A percentile compares a stretch with the other conserved stretches of the same genome.
These are phyloP conservation scores for Tilletiaria anomala DNA, from an alignment of 1,284 basidiomycete species.

Conservation along the genomic window DNA sequence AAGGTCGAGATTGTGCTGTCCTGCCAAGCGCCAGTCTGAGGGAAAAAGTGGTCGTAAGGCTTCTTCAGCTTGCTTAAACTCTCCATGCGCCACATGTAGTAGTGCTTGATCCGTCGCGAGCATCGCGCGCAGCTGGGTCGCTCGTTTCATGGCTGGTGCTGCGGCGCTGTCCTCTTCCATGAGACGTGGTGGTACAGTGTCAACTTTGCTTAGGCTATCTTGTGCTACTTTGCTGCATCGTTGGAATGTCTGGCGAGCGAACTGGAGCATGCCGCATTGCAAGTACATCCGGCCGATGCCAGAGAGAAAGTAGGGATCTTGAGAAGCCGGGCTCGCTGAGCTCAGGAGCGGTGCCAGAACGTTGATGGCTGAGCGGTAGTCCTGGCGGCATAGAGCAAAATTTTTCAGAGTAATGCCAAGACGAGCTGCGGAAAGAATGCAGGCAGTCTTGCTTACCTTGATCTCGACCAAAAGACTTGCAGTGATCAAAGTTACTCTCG, in stretches of 20 bases:
- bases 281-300: too few relatives aligned
- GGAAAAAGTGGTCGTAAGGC: background rate
- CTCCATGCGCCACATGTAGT: constrained; percentile 1
- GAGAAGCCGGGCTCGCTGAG: too few relatives aligned
- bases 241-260: too few relatives aligned
- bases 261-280: too few relatives aligned
- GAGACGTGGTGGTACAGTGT: too few relatives aligned
- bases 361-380: constrained; percentile 3
- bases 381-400: background rate
- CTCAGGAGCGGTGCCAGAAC: constrained; percentile 6
- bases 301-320: too few relatives aligned
- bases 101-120: constrained; percentile 1
- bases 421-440: constrained; percentile 4
- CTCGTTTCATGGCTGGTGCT: too few relatives aligned
- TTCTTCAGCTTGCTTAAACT: background rate
- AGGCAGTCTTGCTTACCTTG: constrained; percentile 5
- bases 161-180: too few relatives aligned
- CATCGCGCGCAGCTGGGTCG: background rate
- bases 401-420: too few relatives aligned
- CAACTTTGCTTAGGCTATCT: too few relatives aligned
- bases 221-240: too few relatives aligned
- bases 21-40: background rate
- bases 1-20: background rate
- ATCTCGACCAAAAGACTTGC: constrained; percentile 7
- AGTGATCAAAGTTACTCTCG: constrained; percentile 7